Percentiles rank a stretch among this genome's conserved stretches.
These are phyloP conservation scores for Phytopythium mirpurense DNA, from an alignment of 352 stramenopile genomes.

Conservation along the genomic window DNA sequence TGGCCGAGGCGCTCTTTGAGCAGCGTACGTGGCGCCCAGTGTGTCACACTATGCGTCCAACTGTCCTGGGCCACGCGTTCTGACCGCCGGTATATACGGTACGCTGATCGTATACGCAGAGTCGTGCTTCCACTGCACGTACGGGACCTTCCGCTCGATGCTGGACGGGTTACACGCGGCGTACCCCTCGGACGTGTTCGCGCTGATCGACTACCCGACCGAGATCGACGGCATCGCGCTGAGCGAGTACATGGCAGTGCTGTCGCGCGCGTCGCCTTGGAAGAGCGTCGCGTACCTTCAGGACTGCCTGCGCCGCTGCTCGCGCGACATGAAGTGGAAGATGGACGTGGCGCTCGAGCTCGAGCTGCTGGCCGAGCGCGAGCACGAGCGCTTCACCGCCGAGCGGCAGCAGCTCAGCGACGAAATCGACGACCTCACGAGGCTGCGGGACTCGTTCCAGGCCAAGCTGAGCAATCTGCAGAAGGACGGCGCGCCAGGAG, in stretches of 20 bases:
- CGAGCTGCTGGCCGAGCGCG: conserved; percentile 62
- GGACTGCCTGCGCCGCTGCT: conserved; percentile 66
- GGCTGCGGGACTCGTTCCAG: conserved; percentile 65
- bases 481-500: conserved; percentile 14
- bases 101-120: too few species aligned
- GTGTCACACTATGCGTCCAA: too few species aligned
- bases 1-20: conserved; percentile 65
- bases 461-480: conserved; percentile 41
- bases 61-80: too few species aligned
- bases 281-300: conserved; percentile 81
- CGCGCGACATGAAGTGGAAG: conserved; percentile 80
- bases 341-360: conserved; percentile 59
- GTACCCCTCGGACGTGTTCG: conserved; percentile 55
- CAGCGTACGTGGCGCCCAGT: conserved; percentile 29
- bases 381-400: conserved; percentile 36
- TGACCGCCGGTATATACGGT: too few species aligned
- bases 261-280: conserved; percentile 63
- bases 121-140: conserved; percentile 65
- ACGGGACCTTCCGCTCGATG: conserved; percentile 43
- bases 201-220: conserved; percentile 71
- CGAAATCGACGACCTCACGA: conserved; percentile 77
- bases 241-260: conserved; percentile 53
- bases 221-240: conserved; percentile 51
- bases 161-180: conserved; percentile 41
- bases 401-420: conserved; percentile 49